Evolutionary conservation across 345 rosid species (phyloP), one percentile per base, ranked within the genome.

Genomic region (Toxicodendron radicans): DNA sequence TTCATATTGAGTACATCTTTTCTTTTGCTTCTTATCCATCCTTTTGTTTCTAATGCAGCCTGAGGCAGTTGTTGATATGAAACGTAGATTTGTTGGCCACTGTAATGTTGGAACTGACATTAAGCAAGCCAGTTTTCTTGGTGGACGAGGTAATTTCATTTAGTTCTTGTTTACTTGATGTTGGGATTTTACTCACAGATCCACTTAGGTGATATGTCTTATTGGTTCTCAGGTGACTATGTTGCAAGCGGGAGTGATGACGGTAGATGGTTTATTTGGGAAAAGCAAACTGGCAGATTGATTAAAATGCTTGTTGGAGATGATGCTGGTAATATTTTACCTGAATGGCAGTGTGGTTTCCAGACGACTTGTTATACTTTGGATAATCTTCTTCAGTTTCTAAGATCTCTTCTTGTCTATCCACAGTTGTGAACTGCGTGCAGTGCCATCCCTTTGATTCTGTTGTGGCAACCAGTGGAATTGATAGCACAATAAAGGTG

Each of bases 251-350:
- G 95, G 76, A 95, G 98, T 56, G 99, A 93, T 75, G 98, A 93
- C 74, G 97, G 99, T 70, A 85, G 94, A 82, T 95, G 99, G 96
- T 95, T 95, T 88, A 86, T 95, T 79, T 95, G 99, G 99, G 98
- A 91, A 83, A 95, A 93, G 79, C 71, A 65, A 77, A 91, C 95
- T 12, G 99, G 99, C 54, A 91, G 97, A 83, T 87, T 93, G 75
- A 76, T 93, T 74, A 95, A 93, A 85, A 82, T 91, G 79, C 93
- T 95, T 75, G 82, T 80, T 70, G 99, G 98, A 65, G 99, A 95
- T 85, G 93, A 89, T 74, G 85, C 97, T 49, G 98, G 99, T 95
- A 87, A 80, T 69, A 3, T 35, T 70, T 65, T 58, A 30, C 16
- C 79, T 46, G 18, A 33, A 43, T n/a, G 45, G n/a, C 64, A 14